Evolutionary conservation across 768 basidiomycete genomes (phyloP), one percentile per base, ranked within the genome.

Genomic region (Boletus sensibilis): DNA sequence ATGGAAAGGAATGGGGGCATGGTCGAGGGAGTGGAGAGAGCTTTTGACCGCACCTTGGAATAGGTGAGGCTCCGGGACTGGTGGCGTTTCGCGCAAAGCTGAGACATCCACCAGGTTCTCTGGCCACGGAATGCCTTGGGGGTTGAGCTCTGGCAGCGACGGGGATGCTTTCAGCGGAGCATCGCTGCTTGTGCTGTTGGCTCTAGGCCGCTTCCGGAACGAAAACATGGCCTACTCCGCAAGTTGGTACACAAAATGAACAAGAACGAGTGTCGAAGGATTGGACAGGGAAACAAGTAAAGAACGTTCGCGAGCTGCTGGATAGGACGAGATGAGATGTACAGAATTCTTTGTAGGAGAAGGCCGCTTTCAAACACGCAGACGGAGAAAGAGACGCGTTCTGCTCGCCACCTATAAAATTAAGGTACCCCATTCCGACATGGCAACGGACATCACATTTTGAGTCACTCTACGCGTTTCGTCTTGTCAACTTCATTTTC

Each of bases 121-220:
- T 23, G 92, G 92, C 92, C 92, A 94, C 54, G 87, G 87, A 38
- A 91, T 88, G 35, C 85, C 88, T 65, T 85, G 86, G 42, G 86
- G 80, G 50, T 76, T 79, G 62, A 93, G 80, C 66, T 90, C 84
- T 55, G 92, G 92, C 37, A 93, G 80, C 48, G 90, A 92, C 9
- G 90, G 87, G 39, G 88, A 90, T n/a, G 84, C 78, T 64, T 84
- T 86, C 50, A 92, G 78, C 58, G 75, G 74, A 35, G 78, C 73
- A 21, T 52, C 67, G 55, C 68, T 68, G 64, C 57, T 57, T 40
- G 78, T 72, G 64, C 79, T 75, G 64, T 70, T 73, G 73, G 79
- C 77, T 76, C 78, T 84, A 64, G 71, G 73, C 56, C 82, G 77
- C 71, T 85, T 89, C 64, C 88, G 84, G 58, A 88, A 85, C 50